Evolutionary conservation across 768 basidiomycete genomes (phyloP), one percentile per base, ranked within the genome.

Genomic region (Dioszegia crocea): DNA sequence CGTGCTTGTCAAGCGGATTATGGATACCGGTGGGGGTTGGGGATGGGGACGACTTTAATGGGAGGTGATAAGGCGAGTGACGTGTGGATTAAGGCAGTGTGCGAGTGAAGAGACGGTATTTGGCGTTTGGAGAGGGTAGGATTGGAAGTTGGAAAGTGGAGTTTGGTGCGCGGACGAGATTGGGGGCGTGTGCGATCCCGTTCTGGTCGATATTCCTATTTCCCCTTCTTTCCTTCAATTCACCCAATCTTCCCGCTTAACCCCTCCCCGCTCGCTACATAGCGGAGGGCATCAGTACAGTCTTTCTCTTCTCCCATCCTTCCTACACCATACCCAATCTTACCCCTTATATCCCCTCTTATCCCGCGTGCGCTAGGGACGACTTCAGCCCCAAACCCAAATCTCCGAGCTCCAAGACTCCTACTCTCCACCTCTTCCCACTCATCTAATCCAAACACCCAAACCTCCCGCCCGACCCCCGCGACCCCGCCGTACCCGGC

Each of bases 271-370:
- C 51, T 23, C 38, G 51, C 36, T 51, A 6, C 51, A 24, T 39
- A 53, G 36, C 51, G 38, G 52, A 39, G 46, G 53, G 49, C 59
- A 46, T 55, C 59, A 40, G 59, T 49, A 55, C 8, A 49, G 53
- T 56, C 53, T 60, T 51, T 51, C 56, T 24, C 30, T 26, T 27
- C 19, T 40, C 21, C 41, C 36, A 11, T 4, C 24, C 19, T 33
- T 52, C 10, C 40, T 19, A 19, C 43, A 17, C 27, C 40, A n/a
- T 6, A 11, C 30, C 19, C 17, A 10, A 11, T 24, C 36, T 11
- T 31, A 12, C 47, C 31, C 24, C n/a, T 17, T 27, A 12, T 16
- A 12, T 29, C 41, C 29, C 39, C 24, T 26, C 36, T 27, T 27
- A 14, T 16, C 23, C 17, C 38, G 10, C 12, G 51, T 53, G 51